These are phyloP conservation scores for Phoenix roebelenii DNA, from an alignment of 176 grass and related monocot genomes.

Conservation along the genomic window DNA sequence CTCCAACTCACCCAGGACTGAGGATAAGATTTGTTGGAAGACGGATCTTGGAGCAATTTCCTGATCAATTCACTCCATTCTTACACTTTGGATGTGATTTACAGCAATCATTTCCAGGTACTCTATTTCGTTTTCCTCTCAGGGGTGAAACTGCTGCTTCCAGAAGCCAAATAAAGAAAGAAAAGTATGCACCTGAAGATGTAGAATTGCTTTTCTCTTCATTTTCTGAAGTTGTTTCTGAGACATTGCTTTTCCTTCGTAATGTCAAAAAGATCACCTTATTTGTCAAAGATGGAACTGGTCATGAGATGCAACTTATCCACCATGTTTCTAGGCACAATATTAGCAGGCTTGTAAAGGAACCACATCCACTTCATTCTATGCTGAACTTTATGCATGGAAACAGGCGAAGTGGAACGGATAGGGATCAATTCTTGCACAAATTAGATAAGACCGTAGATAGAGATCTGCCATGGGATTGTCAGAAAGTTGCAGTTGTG, in stretches of 20 bases:
- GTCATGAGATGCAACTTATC: slow-evolving; percentile 66
- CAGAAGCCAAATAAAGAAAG: slow-evolving; percentile 94
- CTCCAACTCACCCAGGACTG: slow-evolving; percentile 89
- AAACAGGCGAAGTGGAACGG: slow-evolving; percentile 57
- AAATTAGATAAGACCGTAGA: slow-evolving; percentile 82
- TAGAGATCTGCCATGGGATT: slow-evolving; percentile 78
- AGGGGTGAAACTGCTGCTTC: slow-evolving; percentile 71
- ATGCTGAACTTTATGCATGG: slow-evolving; percentile 82
- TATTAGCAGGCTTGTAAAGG: slow-evolving; percentile 33
- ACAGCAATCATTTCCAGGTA: slow-evolving; percentile 87
- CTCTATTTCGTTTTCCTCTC: slow-evolving; percentile 91
- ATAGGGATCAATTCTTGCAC: slow-evolving; percentile 72
- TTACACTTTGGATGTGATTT: slow-evolving; percentile 91
- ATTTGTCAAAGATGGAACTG: slow-evolving; percentile 75
- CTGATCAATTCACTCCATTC: slow-evolving; percentile 91
- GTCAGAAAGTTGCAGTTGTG: slow-evolving; percentile 61
- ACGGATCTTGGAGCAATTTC: slow-evolving; percentile 90
- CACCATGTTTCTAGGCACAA: slow-evolving; percentile 58
- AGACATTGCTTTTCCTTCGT: slow-evolving; percentile 83
- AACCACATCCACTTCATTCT: slow-evolving; percentile 48
- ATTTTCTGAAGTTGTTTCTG: slow-evolving; percentile 80
- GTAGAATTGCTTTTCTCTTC: slow-evolving; percentile 80
- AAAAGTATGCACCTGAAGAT: slow-evolving; percentile 82
- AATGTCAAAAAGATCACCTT: slow-evolving; percentile 76
- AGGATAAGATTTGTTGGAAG: slow-evolving; percentile 87